phyloP scores from a whole-genome alignment of 768 basidiomycete genomes.

The Tephrocybe sp. region DNA sequence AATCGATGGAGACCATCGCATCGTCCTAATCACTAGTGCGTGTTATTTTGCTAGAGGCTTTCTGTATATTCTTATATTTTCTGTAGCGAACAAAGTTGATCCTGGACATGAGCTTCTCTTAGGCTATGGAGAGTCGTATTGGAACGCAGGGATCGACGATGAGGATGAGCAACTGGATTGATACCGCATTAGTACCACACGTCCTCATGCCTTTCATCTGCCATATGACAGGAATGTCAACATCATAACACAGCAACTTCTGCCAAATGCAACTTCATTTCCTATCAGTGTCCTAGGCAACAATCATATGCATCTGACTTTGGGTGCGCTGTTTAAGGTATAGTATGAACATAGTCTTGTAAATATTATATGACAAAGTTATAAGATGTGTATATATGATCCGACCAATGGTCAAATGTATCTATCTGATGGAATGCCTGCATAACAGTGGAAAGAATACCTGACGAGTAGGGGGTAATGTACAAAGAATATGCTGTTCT shows the following conservation, averaged over 20 bases:
- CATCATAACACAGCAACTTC: too few species aligned
- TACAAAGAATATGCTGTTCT: conserved; percentile 9
- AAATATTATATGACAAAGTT: not conserved
- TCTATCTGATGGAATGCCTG: not conserved
- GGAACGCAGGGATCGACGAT: not conserved
- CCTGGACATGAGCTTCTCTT: not conserved
- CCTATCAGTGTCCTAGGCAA: too few species aligned
- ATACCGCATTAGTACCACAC: too few species aligned
- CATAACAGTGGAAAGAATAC: too few species aligned
- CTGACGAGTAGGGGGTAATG: not conserved
- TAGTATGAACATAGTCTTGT: too few species aligned
- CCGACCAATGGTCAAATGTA: not conserved
- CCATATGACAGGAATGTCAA: too few species aligned
- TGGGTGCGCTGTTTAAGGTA: too few species aligned
- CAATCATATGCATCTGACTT: too few species aligned
- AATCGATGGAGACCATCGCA: conserved; percentile 7
- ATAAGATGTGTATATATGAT: not conserved
- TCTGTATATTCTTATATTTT: not conserved
- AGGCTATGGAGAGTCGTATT: conserved; percentile 1
- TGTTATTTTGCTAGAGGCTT: not conserved
- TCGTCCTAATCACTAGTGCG: conserved; percentile 5
- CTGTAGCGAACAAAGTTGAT: not conserved
- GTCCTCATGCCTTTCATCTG: too few species aligned
- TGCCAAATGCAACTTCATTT: too few species aligned
- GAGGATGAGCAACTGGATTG: too few species aligned